Conservation (phyloP, 306 rosid genomes). For the Pyrus bretschneideri region DNA sequence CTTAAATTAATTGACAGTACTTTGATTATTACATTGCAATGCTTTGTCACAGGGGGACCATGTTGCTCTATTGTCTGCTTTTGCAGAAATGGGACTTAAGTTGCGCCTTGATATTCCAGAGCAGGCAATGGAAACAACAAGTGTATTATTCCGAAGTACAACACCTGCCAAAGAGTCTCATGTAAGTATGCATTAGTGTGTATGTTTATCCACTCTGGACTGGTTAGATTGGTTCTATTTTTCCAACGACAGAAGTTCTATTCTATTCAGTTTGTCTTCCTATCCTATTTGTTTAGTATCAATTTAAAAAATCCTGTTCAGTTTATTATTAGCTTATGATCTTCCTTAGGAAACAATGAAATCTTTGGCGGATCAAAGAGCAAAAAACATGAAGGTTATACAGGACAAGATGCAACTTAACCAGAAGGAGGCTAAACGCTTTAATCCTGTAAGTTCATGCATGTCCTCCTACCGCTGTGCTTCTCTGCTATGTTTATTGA, state of each 20-base stretch:
- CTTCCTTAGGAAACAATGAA: conserved; percentile 60
- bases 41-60: conserved; percentile 75
- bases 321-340: conserved; percentile 17
- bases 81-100: conserved; percentile 97
- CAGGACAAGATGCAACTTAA: conserved; percentile 85
- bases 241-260: neutral
- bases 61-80: conserved; percentile 89
- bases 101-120: conserved; percentile 89
- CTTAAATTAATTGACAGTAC: neutral
- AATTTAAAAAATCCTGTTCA: neutral
- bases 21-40: conserved; percentile 9
- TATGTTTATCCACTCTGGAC: conserved; percentile 4
- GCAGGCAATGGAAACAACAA: conserved; percentile 84
- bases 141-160: conserved; percentile 71
- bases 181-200: conserved; percentile 39
- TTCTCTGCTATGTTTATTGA: conserved; percentile 18
- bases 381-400: conserved; percentile 68
- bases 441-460: conserved; percentile 70
- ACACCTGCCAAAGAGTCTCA: conserved; percentile 63
- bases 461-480: conserved; percentile 15
- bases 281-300: neutral
- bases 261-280: conserved; percentile 3
- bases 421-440: conserved; percentile 75
- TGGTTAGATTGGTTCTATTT: conserved; percentile 2
- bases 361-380: conserved; percentile 61